These are phyloP conservation scores for Suillus fuscotomentosus DNA, from an alignment of 768 basidiomycete species.

Conservation along the genomic window DNA sequence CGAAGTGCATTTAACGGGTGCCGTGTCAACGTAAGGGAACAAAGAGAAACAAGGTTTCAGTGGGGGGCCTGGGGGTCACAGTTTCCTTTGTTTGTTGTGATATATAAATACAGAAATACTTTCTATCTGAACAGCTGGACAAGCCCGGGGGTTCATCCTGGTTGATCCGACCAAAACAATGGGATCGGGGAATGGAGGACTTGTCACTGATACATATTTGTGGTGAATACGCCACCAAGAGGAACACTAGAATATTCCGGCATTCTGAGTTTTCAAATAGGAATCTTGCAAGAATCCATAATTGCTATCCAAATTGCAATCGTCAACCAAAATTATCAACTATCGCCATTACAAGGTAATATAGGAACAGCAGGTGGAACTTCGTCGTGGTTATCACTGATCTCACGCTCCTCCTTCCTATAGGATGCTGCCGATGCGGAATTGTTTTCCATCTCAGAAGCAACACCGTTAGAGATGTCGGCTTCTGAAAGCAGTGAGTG, in stretches of 20 bases:
- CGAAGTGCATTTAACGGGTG: not conserved
- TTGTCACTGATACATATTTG: not conserved
- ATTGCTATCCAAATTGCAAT: constrained; percentile 1
- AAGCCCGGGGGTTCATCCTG: not conserved
- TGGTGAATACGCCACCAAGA: not conserved
- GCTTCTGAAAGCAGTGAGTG: not conserved
- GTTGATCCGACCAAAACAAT: constrained; percentile 2
- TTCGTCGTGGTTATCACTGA: not conserved
- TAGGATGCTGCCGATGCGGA: not conserved
- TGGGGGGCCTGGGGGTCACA: not conserved
- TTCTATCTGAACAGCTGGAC: not conserved
- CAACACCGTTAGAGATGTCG: not conserved
- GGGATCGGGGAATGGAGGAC: constrained; percentile 5
- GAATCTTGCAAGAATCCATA: not conserved
- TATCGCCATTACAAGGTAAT: constrained; percentile 1
- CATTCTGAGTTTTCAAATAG: not conserved
- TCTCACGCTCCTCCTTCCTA: not conserved
- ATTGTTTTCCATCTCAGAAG: not conserved
- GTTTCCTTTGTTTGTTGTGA: not conserved
- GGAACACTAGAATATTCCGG: constrained; percentile 1
- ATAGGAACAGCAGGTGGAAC: constrained; percentile 1
- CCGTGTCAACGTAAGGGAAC: constrained; percentile 2
- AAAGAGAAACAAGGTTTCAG: not conserved
- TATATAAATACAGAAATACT: not conserved
- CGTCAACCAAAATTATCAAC: not conserved